Conservation (phyloP, 495 filamentous ascomycete species). For the Podospora conica region DNA sequence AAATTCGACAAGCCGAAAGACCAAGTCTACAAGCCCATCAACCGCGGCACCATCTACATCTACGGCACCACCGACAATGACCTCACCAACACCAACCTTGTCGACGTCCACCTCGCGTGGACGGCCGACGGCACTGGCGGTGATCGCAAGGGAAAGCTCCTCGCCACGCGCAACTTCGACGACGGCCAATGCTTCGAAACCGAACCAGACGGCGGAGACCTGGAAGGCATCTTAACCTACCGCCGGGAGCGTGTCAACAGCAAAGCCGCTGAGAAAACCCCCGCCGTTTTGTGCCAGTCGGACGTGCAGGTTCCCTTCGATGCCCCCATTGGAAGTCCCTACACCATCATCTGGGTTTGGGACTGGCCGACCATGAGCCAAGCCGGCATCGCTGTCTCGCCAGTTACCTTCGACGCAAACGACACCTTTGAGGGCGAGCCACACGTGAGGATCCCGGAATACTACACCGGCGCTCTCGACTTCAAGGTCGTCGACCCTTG, state of each 20-base stretch:
- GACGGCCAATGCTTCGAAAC: conserved; percentile 81
- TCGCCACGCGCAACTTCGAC: conserved; percentile 71
- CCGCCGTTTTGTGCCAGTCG: conserved; percentile 65
- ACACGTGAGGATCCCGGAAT: conserved; percentile 48
- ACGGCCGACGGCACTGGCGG: conserved; percentile 69
- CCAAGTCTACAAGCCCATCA: conserved; percentile 55
- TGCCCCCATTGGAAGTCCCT: conserved; percentile 43
- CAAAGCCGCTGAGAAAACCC: conserved; percentile 24
- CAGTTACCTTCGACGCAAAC: conserved; percentile 26
- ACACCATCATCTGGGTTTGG: conserved; percentile 90
- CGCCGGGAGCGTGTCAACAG: conserved; percentile 38
- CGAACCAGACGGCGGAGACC: conserved; percentile 15
- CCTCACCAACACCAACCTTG: conserved; percentile 51
- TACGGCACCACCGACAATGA: conserved; percentile 65
- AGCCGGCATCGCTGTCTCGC: conserved; percentile 23
- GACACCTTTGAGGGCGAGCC: conserved; percentile 40
- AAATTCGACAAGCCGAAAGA: conserved; percentile 45
- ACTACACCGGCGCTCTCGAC: conserved; percentile 81
- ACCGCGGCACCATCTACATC: conserved; percentile 70
- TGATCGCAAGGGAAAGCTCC: conserved; percentile 62
- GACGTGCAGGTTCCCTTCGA: conserved; percentile 63
- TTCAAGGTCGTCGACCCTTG: conserved; percentile 48
- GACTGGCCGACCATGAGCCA: conserved; percentile 60
- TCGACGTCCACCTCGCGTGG: conserved; percentile 68
- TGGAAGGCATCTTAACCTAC: conserved; percentile 41